Percentiles rank a stretch among this genome's conserved stretches.
Evolutionary conservation across 257 asterid genomes (phyloP).

Genomic region (Gentiana dahurica): DNA sequence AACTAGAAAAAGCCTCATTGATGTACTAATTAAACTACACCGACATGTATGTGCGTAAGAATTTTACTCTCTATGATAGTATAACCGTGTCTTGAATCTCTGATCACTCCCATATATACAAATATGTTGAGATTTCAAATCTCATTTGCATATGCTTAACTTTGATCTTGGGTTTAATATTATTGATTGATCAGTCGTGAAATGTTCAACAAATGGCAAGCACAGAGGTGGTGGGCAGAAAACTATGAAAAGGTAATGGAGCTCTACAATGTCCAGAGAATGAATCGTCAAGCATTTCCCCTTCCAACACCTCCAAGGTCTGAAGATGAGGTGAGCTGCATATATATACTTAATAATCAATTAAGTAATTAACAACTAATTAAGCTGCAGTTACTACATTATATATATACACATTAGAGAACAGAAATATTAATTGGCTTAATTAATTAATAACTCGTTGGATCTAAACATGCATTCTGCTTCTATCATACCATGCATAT

Average conservation of each 20-base stretch:
- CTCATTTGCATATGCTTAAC: too few species aligned
- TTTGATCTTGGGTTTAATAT: not conserved
- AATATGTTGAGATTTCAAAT: too few species aligned
- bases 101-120: too few species aligned
- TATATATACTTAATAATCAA: too few species aligned
- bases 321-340: slow-evolving; percentile 40
- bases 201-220: slow-evolving; percentile 89
- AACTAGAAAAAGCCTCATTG: too few species aligned
- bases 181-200: slow-evolving; percentile 52
- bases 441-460: too few species aligned
- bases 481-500: not conserved
- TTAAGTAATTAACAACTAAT: too few species aligned
- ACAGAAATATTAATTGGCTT: too few species aligned
- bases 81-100: too few species aligned
- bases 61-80: not conserved
- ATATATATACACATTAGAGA: too few species aligned
- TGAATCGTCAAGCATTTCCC: slow-evolving; percentile 76
- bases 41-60: not conserved
- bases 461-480: not conserved
- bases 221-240: slow-evolving; percentile 97
- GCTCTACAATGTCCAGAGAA: slow-evolving; percentile 78
- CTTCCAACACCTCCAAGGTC: slow-evolving; percentile 74
- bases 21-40: too few species aligned
- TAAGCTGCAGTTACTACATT: too few species aligned
- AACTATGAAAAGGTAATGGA: slow-evolving; percentile 83